A percentile compares a stretch with the other conserved stretches of the same genome.
phyloP scores from a whole-genome alignment of 2,329 filamentous ascomycete species.

The Aspergillus amoenus region DNA sequence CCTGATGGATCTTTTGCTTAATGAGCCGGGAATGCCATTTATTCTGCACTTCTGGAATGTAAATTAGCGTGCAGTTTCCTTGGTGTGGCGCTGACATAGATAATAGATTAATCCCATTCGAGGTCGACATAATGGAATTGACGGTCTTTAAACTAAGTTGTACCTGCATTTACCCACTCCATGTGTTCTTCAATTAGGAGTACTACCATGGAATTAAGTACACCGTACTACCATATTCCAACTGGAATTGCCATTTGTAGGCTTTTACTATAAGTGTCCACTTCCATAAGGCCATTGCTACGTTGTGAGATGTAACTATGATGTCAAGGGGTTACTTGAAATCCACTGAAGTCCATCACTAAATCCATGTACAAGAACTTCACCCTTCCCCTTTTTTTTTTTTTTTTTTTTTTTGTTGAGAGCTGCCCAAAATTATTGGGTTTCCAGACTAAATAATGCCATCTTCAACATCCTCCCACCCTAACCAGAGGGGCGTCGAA shows the following conservation, averaged over 20 bases:
- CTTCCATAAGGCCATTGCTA: no score
- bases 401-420: no score
- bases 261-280: no score
- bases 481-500: slow-evolving; percentile 4
- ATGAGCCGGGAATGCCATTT: neutral
- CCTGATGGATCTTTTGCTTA: neutral
- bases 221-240: no score
- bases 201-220: no score
- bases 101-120: neutral
- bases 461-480: slow-evolving; percentile 8
- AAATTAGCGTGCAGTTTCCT: neutral
- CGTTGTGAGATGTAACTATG: neutral
- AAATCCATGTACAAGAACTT: no score
- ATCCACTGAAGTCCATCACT: no score
- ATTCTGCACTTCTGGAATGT: neutral
- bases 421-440: neutral
- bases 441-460: slow-evolving; percentile 3
- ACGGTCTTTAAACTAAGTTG: neutral
- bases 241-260: no score
- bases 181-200: no score
- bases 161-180: no score
- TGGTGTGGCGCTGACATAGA: neutral
- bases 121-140: neutral
- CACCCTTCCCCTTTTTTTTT: neutral
- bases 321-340: neutral